These are phyloP conservation scores for Dissophora globulifera DNA, from an alignment of 192 early-diverging fungal species.

Conservation along the genomic window DNA sequence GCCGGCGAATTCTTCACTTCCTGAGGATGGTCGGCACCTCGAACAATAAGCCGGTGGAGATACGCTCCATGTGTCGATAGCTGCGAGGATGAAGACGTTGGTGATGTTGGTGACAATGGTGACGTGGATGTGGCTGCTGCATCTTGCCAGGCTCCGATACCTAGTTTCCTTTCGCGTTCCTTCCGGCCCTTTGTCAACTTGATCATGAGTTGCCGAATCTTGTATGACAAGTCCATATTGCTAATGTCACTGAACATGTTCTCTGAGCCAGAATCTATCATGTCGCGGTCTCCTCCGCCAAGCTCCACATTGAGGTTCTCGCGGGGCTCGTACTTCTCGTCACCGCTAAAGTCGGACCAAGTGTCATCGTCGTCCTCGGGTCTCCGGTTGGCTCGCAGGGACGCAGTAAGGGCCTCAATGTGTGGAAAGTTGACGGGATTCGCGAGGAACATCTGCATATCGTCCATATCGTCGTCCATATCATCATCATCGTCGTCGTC, in stretches of 20 bases:
- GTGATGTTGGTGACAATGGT: not conserved
- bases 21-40: conserved; percentile 22
- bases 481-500: conserved; percentile 3
- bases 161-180: conserved; percentile 31
- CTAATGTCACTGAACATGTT: not conserved
- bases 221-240: not conserved
- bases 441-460: not conserved
- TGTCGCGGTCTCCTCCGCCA: conserved; percentile 33
- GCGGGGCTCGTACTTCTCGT: conserved; percentile 39
- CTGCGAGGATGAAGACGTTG: not conserved
- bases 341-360: conserved; percentile 50
- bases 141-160: not conserved
- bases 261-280: conserved; percentile 6
- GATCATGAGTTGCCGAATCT: conserved; percentile 40
- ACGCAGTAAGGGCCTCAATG: conserved; percentile 14
- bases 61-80: not conserved
- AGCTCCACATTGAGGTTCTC: not conserved
- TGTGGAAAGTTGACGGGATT: not conserved
- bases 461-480: conserved; percentile 2
- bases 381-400: conserved; percentile 18
- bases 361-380: conserved; percentile 10
- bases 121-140: not conserved
- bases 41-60: conserved; percentile 21
- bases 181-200: conserved; percentile 30
- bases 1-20: conserved; percentile 44